Percentiles rank a stretch among this genome's conserved stretches.
Conservation (phyloP, 371 early-diverging fungal genomes). For the Polyrhizophydium stewartii region DNA sequence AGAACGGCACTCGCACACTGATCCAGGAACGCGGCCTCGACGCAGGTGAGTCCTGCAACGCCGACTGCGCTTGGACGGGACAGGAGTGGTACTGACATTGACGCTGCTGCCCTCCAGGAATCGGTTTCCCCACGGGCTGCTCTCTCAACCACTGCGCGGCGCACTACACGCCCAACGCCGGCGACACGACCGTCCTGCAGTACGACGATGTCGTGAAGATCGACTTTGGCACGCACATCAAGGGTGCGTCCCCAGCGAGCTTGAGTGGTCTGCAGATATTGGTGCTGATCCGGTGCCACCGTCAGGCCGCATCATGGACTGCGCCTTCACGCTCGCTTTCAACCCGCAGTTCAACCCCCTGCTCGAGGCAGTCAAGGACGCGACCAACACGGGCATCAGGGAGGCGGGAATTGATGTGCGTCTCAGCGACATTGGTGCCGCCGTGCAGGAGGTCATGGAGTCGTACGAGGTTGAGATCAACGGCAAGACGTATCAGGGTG, state of each 20-base stretch:
- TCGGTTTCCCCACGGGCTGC: conserved; percentile 99
- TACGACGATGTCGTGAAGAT: conserved; percentile 98
- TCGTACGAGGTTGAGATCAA: conserved; percentile 96
- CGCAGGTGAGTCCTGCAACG: conserved; percentile 36
- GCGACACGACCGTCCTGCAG: conserved; percentile 86
- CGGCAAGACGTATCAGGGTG: conserved; percentile 87
- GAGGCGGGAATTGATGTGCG: conserved; percentile 97
- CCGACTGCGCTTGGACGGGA: too few species aligned
- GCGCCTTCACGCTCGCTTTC: conserved; percentile 97
- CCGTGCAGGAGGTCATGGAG: conserved; percentile 97
- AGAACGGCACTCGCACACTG: conserved; percentile 90
- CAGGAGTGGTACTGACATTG: too few species aligned
- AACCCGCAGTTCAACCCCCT: conserved; percentile 90
- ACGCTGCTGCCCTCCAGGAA: conserved; percentile 36
- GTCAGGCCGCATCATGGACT: conserved; percentile 90
- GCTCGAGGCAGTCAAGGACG: conserved; percentile 91
- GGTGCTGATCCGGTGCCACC: too few species aligned
- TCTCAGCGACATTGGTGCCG: conserved; percentile 96
- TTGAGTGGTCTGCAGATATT: too few species aligned
- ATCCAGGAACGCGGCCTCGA: conserved; percentile 90
- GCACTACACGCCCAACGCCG: conserved; percentile 98
- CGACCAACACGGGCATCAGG: conserved; percentile 95
- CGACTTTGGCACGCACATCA: conserved; percentile 98
- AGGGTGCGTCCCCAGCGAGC: conserved; percentile 66
- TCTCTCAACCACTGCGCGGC: conserved; percentile 99